Conservation (phyloP, 371 early-diverging fungal genomes). For the Saksenaea oblongispora region DNA sequence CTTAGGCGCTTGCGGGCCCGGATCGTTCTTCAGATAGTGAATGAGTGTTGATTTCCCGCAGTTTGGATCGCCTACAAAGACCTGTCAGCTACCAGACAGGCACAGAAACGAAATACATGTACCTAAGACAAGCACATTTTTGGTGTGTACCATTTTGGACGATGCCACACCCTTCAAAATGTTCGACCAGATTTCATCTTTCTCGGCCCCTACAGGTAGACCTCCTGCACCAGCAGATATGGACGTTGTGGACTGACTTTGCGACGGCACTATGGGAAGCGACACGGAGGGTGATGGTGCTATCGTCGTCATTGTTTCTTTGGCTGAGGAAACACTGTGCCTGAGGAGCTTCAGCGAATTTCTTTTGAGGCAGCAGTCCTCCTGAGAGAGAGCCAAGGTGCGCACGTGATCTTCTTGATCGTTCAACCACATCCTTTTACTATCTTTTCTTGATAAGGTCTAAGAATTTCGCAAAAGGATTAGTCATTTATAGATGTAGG, state of each 20-base stretch:
- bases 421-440: too few relatives aligned
- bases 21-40: constrained; percentile 60
- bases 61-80: constrained; percentile 58
- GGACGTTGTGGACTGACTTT: constrained; percentile 31
- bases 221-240: constrained; percentile 4
- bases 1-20: constrained; percentile 32
- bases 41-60: constrained; percentile 72
- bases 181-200: constrained; percentile 76
- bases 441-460: too few relatives aligned
- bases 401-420: too few relatives aligned
- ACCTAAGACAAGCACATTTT: constrained; percentile 76
- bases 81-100: background rate
- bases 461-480: too few relatives aligned
- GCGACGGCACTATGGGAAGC: constrained; percentile 26
- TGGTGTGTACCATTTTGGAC: constrained; percentile 68
- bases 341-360: background rate
- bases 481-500: too few relatives aligned
- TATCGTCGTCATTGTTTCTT: constrained; percentile 1
- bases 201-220: constrained; percentile 25
- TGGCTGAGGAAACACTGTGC: background rate
- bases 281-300: background rate
- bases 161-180: constrained; percentile 73
- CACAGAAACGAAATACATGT: constrained; percentile 3
- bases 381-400: too few relatives aligned
- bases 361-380: background rate